Evolutionary conservation across 371 early-diverging fungal species (phyloP), one percentile per base, ranked within the genome.

Genomic region (Mortierella sp.): DNA sequence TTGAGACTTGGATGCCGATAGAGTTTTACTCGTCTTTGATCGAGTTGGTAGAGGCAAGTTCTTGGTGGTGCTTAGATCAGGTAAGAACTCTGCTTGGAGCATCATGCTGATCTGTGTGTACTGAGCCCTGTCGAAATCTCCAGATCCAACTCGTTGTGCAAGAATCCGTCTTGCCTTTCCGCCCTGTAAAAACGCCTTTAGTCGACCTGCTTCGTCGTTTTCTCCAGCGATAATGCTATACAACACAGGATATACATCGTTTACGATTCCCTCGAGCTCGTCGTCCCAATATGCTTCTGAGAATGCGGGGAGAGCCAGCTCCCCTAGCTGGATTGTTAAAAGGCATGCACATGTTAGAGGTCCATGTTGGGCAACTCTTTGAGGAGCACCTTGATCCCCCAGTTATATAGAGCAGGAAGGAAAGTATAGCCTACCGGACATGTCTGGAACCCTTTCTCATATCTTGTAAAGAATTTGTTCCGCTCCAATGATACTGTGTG

Each of bases 91-190:
- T 19, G 67, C 45, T 19, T 75, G 71, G 4, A 75, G 50, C 58
- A 75, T 45, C 21, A 29, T 16, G 28, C 52, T 58, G 45, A 75
- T 70, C 14, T 67, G 46, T 2, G 37, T 16, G 26, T 71, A 68
- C 60, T 76, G 57, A 7, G 26, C 60, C 12, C 58, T 44, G 5
- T 51, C 64, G 53, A 76, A 76, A 4, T 48, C 45, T 11, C 77
- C 77, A n/a, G 77, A 65, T 15, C 77, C 71, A 9, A 76, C 77
- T n/a, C 72, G 21, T 23, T 62, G 68, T 1, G 77, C 68, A 16
- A 76, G 59, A 4, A 61, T 15, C 23, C 68, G 48, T 30, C 19
- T 66, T 7, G 57, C 64, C 44, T 65, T 76, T 7, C 77, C 77
- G 18, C 77, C 72, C 30, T 72, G 21, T n/a, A 71, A 5, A 52